Percentiles rank a stretch among this genome's conserved stretches.
phyloP scores from a whole-genome alignment of 192 early-diverging fungal species.

The Coemansia sp. region DNA sequence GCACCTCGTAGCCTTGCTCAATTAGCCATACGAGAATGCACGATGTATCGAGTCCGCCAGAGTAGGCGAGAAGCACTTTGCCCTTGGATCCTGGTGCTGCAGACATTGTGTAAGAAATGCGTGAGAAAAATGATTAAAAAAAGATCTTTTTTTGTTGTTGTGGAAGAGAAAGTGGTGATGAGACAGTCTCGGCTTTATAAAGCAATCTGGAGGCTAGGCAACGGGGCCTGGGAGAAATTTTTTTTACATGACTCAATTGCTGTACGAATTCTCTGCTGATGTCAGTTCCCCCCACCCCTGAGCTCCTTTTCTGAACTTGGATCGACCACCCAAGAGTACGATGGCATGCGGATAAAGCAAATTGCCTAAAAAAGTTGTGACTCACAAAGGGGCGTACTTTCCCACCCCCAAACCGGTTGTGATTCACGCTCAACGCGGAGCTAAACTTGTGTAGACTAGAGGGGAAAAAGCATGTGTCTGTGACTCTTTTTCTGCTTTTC shows the following conservation, averaged over 20 bases:
- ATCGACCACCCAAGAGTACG: background rate
- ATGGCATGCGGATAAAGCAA: background rate
- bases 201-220: background rate
- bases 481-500: conserved; percentile 5
- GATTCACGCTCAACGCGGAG: background rate
- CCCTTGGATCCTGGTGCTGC: conserved; percentile 68
- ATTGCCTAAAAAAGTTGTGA: background rate
- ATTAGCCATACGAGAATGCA: conserved; percentile 99
- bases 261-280: conserved; percentile 2
- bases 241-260: background rate
- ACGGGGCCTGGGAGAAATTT: background rate
- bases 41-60: conserved; percentile 98
- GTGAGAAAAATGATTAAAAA: background rate
- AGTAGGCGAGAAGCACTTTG: conserved; percentile 92
- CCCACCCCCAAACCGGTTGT: conserved; percentile 5
- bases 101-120: conserved; percentile 22
- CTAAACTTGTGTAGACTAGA: background rate
- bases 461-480: background rate
- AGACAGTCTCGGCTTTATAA: background rate
- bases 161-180: background rate
- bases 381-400: conserved; percentile 1
- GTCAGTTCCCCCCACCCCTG: background rate
- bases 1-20: conserved; percentile 96
- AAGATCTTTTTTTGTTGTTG: background rate
- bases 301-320: background rate